Conservation (phyloP, 106 monocot species). For the Ottelia alismoides region DNA sequence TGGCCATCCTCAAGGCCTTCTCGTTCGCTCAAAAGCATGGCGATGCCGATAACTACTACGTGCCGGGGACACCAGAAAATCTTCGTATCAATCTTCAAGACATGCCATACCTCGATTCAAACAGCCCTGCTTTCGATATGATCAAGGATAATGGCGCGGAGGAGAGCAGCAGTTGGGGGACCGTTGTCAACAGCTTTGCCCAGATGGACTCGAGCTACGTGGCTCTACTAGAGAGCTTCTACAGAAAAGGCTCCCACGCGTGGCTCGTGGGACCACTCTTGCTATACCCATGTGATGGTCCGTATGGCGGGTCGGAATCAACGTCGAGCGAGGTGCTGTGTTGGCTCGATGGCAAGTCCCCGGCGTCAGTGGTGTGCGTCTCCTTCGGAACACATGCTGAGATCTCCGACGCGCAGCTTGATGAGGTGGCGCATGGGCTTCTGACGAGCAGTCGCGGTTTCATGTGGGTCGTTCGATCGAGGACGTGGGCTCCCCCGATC, state of each 20-base stretch:
- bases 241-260: background rate
- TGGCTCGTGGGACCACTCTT: constrained; percentile 7
- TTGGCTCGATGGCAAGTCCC: constrained; percentile 5
- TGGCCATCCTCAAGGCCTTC: background rate
- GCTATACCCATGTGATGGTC: background rate
- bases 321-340: background rate
- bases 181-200: constrained; percentile 9
- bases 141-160: background rate
- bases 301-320: too few species aligned
- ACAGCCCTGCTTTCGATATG: too few species aligned
- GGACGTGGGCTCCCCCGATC: background rate
- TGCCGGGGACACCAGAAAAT: background rate
- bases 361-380: constrained; percentile 10
- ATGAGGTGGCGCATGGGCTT: constrained; percentile 3
- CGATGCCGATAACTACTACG: background rate
- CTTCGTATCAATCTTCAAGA: background rate
- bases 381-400: constrained; percentile 11
- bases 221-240: background rate
- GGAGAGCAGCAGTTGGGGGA: background rate
- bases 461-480: constrained; percentile 1
- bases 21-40: background rate
- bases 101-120: background rate
- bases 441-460: constrained; percentile 1
- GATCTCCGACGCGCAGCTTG: constrained; percentile 8
- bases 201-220: constrained; percentile 3